Evolutionary conservation across 345 rosid genomes (phyloP).

Genomic region (Clausena lansium): DNA sequence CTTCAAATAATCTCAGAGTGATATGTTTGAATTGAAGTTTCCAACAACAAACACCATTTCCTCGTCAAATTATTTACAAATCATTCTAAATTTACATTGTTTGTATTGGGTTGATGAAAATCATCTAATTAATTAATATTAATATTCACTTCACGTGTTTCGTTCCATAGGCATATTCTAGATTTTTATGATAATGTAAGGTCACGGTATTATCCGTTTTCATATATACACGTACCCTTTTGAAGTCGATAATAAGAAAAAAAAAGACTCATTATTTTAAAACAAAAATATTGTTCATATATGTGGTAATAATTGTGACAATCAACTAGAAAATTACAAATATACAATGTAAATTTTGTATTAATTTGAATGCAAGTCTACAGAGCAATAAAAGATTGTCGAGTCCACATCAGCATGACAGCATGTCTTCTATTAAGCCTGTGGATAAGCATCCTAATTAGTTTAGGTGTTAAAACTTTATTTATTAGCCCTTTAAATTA

Average conservation of each 20-base stretch:
- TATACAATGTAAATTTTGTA: not conserved
- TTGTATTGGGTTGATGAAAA: not conserved
- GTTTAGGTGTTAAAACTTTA: constrained; percentile 14
- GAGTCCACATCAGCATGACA: constrained; percentile 30
- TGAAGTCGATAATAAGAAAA: not conserved
- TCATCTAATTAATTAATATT: not conserved
- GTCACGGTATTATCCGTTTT: not conserved
- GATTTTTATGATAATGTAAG: not conserved
- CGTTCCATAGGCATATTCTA: not conserved
- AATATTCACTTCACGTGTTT: not conserved
- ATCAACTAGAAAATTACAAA: not conserved
- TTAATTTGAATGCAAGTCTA: not conserved
- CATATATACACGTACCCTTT: not conserved
- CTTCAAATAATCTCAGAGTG: too few relatives aligned
- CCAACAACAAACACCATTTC: not conserved
- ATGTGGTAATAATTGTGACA: not conserved
- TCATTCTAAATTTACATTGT: not conserved
- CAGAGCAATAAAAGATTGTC: constrained; percentile 10
- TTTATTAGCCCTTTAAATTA: constrained; percentile 4
- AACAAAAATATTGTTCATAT: not conserved
- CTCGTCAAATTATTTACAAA: not conserved
- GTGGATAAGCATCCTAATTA: constrained; percentile 36
- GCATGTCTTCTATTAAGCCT: constrained; percentile 15
- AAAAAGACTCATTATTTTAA: not conserved
- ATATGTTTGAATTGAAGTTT: not conserved